phyloP scores from a whole-genome alignment of 164 flowering plant species.

The Annona cherimola region DNA sequence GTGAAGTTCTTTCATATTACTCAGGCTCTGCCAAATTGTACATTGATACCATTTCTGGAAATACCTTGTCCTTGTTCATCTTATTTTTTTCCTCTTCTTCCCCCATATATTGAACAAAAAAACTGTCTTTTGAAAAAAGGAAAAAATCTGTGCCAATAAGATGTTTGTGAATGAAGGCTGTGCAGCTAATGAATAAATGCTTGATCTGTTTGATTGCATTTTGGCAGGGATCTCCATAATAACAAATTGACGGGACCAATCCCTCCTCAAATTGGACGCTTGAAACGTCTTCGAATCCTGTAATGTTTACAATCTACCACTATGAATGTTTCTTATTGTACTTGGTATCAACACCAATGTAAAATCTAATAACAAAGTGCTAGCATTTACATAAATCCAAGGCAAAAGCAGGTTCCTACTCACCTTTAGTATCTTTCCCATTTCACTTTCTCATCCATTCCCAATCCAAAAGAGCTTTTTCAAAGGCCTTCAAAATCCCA shows the following conservation, averaged over 20 bases:
- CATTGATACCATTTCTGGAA: neutral
- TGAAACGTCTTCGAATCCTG: constrained; percentile 80
- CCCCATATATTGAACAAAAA: too few relatives aligned
- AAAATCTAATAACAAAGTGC: neutral
- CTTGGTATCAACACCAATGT: neutral
- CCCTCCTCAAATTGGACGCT: constrained; percentile 91
- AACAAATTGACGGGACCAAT: constrained; percentile 97
- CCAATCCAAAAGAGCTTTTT: neutral
- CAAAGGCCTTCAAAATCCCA: neutral
- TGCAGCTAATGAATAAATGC: neutral
- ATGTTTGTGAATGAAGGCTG: too few relatives aligned
- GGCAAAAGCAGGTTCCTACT: neutral
- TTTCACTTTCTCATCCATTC: neutral
- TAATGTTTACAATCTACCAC: constrained; percentile 22
- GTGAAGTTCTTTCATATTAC: too few relatives aligned
- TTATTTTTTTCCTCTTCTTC: neutral
- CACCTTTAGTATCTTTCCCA: neutral
- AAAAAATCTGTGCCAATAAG: too few relatives aligned
- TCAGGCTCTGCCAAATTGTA: neutral
- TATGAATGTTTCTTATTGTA: neutral
- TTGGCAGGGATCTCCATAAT: constrained; percentile 93
- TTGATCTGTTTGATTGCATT: constrained; percentile 9
- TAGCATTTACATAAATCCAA: neutral
- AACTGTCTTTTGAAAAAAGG: too few relatives aligned
- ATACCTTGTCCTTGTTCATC: neutral